Evolutionary conservation across 164 flowering plant species (phyloP).

Genomic region (Dillenia turbinata): DNA sequence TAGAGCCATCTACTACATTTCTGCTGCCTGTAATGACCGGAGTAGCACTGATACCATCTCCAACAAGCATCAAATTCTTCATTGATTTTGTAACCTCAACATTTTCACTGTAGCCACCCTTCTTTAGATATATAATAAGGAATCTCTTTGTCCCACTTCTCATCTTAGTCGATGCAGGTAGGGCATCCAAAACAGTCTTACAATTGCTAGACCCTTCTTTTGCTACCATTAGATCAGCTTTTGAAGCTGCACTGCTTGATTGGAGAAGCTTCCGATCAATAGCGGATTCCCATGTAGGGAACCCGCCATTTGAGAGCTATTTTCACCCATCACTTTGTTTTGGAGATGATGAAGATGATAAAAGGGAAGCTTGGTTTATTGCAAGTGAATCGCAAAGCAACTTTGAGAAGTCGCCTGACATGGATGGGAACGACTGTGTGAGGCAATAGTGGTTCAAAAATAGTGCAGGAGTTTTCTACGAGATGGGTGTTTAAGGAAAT

Average conservation of each 20-base stretch:
- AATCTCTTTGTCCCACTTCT: slow-evolving; percentile 28
- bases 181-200: slow-evolving; percentile 50
- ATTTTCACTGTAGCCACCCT: slow-evolving; percentile 52
- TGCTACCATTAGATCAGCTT: slow-evolving; percentile 56
- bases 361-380: slow-evolving; percentile 21
- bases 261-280: slow-evolving; percentile 43
- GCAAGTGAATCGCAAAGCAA: slow-evolving; percentile 56
- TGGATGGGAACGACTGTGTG: slow-evolving; percentile 16
- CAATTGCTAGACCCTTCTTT: slow-evolving; percentile 60
- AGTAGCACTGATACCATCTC: slow-evolving; percentile 64
- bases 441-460: no score
- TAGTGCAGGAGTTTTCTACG: no score
- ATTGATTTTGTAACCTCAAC: slow-evolving; percentile 26
- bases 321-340: slow-evolving; percentile 12
- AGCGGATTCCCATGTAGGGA: slow-evolving; percentile 46
- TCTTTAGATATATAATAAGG: slow-evolving; percentile 48
- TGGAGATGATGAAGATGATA: neutral
- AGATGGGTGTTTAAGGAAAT: no score
- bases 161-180: slow-evolving; percentile 27
- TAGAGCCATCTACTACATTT: slow-evolving; percentile 43
- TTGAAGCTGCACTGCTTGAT: slow-evolving; percentile 3
- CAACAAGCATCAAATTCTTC: slow-evolving; percentile 55
- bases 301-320: slow-evolving; percentile 19
- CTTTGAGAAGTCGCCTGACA: slow-evolving; percentile 34
- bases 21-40: slow-evolving; percentile 48